These are phyloP conservation scores for Bryum argenteum DNA, from an alignment of 225 moss, liverwort and hornwort genomes.

Conservation along the genomic window DNA sequence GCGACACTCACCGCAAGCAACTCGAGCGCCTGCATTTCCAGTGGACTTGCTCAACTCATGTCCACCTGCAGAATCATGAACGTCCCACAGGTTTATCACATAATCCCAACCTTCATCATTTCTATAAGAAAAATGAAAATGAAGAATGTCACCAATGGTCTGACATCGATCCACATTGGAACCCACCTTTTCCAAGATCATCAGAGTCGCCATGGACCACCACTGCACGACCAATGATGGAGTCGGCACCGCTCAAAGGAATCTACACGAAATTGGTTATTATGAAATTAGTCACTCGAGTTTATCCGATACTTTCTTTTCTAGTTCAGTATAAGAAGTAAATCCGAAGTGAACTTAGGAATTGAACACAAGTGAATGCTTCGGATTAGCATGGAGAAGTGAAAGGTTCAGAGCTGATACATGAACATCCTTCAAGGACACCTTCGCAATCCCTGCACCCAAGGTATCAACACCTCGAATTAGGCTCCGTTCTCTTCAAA, in stretches of 20 bases:
- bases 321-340: no score
- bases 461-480: constrained; percentile 5
- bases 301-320: no score
- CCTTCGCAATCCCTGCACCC: constrained; percentile 44
- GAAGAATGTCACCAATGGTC: no score
- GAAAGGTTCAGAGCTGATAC: constrained; percentile 29
- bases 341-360: no score
- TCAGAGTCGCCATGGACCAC: constrained; percentile 68
- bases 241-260: constrained; percentile 57
- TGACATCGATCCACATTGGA: not conserved
- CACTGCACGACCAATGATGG: constrained; percentile 72
- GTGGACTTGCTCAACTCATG: constrained; percentile 75
- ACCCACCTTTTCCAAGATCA: constrained; percentile 68
- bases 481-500: not conserved
- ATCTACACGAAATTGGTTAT: constrained; percentile 36
- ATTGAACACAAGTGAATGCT: not conserved
- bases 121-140: no score
- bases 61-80: constrained; percentile 43
- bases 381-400: not conserved
- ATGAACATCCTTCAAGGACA: constrained; percentile 42
- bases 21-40: constrained; percentile 70
- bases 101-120: no score
- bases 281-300: no score
- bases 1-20: constrained; percentile 62
- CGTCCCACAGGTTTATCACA: not conserved